Percentiles rank a stretch among this genome's conserved stretches.
Conservation (phyloP, 495 filamentous ascomycete species). For the Thozetella sp. region DNA sequence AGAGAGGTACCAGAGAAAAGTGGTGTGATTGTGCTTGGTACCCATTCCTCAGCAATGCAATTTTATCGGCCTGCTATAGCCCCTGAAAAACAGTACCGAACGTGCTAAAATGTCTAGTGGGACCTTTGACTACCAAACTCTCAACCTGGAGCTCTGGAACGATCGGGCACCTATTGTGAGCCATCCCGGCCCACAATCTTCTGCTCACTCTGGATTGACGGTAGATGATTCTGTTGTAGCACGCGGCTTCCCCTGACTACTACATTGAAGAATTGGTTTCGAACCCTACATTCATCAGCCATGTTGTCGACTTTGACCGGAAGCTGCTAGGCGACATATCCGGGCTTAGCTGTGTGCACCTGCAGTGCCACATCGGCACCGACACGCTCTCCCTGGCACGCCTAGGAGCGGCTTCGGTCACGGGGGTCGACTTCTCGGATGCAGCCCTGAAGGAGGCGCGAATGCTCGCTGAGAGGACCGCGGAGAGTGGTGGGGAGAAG, state of each 20-base stretch:
- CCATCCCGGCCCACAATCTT: too few relatives aligned
- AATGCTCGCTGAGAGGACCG: not conserved
- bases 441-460: not conserved
- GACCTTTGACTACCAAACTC: not conserved
- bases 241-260: not conserved
- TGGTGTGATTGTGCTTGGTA: too few relatives aligned
- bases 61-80: too few relatives aligned
- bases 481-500: not conserved
- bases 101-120: not conserved
- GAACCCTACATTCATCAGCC: not conserved
- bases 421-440: not conserved
- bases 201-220: not conserved
- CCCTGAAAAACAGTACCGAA: too few relatives aligned
- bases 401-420: not conserved
- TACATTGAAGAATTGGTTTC: not conserved
- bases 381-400: not conserved
- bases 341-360: not conserved
- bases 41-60: too few relatives aligned
- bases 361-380: not conserved
- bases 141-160: not conserved
- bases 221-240: not conserved
- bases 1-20: too few relatives aligned
- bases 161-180: not conserved
- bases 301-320: not conserved
- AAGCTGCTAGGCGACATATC: not conserved